Evolutionary conservation across 1,139 yeast species (phyloP).

Genomic region (Candida sp.): DNA sequence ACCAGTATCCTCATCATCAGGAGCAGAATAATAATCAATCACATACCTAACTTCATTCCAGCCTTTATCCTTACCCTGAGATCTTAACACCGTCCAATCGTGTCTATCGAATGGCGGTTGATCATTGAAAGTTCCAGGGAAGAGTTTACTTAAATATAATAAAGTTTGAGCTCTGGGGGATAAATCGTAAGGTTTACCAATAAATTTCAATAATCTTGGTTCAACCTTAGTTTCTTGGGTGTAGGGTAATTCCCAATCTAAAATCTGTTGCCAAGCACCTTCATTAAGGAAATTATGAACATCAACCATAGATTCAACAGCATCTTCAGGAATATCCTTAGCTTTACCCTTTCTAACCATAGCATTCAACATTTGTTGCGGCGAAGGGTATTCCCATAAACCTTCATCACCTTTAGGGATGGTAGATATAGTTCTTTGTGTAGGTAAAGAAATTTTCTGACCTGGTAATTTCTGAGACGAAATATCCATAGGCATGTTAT

Average conservation of each 20-base stretch:
- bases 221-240: conserved; percentile 49
- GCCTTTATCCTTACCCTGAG: conserved; percentile 42
- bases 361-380: conserved; percentile 98
- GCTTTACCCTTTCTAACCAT: conserved; percentile 93
- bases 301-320: conserved; percentile 95
- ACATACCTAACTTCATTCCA: conserved; percentile 75
- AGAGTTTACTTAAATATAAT: conserved; percentile 60
- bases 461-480: conserved; percentile 74
- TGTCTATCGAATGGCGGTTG: conserved; percentile 97
- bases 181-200: conserved; percentile 86
- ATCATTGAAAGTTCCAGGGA: conserved; percentile 70
- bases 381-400: conserved; percentile 98
- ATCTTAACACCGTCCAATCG: conserved; percentile 94
- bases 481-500: conserved; percentile 81
- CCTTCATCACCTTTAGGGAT: conserved; percentile 87
- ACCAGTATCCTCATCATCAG: conserved; percentile 85
- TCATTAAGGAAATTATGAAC: conserved; percentile 96
- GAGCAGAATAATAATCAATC: conserved; percentile 91
- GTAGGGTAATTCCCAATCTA: conserved; percentile 78
- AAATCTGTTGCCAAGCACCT: conserved; percentile 96
- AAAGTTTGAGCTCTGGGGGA: conserved; percentile 86
- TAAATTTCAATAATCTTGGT: conserved; percentile 82
- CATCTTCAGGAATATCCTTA: conserved; percentile 86
- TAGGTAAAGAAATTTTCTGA: conserved; percentile 73
- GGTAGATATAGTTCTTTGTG: conserved; percentile 77